A percentile compares a stretch with the other conserved stretches of the same genome.
Evolutionary conservation across 73 alveolate species (phyloP).

Genomic region (Paramecium sexaurelia): DNA sequence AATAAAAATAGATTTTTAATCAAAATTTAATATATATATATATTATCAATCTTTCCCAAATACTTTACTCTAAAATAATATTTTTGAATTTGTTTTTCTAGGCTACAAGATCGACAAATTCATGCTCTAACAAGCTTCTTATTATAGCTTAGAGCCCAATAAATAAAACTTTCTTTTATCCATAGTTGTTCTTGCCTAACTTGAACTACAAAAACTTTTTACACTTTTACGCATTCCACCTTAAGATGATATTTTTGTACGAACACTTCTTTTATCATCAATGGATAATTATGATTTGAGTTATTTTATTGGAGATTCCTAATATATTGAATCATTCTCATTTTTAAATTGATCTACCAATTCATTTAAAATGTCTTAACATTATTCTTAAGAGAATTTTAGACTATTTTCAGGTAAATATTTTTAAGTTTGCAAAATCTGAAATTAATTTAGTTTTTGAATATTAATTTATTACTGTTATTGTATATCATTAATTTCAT

Average conservation of each 20-base stretch:
- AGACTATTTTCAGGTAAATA: background rate
- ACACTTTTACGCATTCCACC: slow-evolving; percentile 12
- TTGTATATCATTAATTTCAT: background rate
- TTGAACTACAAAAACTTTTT: background rate
- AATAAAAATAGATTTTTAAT: too few relatives aligned
- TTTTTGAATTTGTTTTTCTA: background rate
- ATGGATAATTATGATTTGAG: background rate
- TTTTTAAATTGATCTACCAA: background rate
- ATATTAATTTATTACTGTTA: background rate
- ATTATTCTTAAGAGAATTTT: background rate
- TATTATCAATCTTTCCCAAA: background rate
- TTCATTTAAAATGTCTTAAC: background rate
- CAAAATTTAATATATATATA: background rate
- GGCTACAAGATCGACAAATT: background rate
- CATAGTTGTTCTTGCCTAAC: background rate
- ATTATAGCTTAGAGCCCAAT: slow-evolving; percentile 19
- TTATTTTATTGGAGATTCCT: slow-evolving; percentile 15
- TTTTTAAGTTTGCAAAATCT: background rate
- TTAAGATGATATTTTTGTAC: slow-evolving; percentile 8
- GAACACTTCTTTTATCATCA: background rate
- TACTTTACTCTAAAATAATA: background rate
- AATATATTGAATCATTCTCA: background rate
- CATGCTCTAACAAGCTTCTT: background rate
- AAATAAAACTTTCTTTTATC: slow-evolving; percentile 25
- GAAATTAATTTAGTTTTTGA: background rate